Percentiles rank a stretch among this genome's conserved stretches.
Evolutionary conservation across 805 yeast genomes (phyloP).

Genomic region (Ogataea parapolymorpha): DNA sequence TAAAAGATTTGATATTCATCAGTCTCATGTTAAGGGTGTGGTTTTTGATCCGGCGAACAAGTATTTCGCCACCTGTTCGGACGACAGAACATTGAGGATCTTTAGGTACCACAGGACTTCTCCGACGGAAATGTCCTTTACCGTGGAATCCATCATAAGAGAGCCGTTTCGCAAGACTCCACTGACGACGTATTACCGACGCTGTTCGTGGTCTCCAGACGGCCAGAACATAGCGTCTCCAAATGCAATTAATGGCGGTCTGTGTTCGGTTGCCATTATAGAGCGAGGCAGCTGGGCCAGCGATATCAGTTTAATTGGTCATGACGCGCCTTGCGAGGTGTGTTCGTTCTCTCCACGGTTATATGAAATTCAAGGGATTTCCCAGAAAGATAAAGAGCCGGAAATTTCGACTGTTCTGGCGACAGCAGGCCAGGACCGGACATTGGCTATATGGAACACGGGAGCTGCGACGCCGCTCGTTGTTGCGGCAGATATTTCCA

Average conservation of each 20-base stretch:
- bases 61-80: slow-evolving; percentile 95
- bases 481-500: slow-evolving; percentile 71
- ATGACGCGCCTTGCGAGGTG: slow-evolving; percentile 83
- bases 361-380: slow-evolving; percentile 36
- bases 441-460: slow-evolving; percentile 87
- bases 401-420: slow-evolving; percentile 70
- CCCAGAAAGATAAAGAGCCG: slow-evolving; percentile 19
- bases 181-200: slow-evolving; percentile 81
- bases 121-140: slow-evolving; percentile 69
- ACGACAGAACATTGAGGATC: slow-evolving; percentile 86
- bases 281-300: slow-evolving; percentile 80
- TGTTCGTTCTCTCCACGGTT: slow-evolving; percentile 70
- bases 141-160: slow-evolving; percentile 76
- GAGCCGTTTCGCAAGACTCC: slow-evolving; percentile 90
- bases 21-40: slow-evolving; percentile 93
- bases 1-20: slow-evolving; percentile 87
- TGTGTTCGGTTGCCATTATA: slow-evolving; percentile 67
- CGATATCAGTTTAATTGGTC: slow-evolving; percentile 73
- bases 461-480: slow-evolving; percentile 70
- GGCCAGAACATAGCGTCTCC: slow-evolving; percentile 86
- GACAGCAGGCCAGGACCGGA: slow-evolving; percentile 92
- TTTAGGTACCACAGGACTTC: slow-evolving; percentile 77
- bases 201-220: slow-evolving; percentile 89
- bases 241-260: slow-evolving; percentile 81
- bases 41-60: slow-evolving; percentile 98